Evolutionary conservation across 768 basidiomycete genomes (phyloP).

Genomic region (Zangia roseola): DNA sequence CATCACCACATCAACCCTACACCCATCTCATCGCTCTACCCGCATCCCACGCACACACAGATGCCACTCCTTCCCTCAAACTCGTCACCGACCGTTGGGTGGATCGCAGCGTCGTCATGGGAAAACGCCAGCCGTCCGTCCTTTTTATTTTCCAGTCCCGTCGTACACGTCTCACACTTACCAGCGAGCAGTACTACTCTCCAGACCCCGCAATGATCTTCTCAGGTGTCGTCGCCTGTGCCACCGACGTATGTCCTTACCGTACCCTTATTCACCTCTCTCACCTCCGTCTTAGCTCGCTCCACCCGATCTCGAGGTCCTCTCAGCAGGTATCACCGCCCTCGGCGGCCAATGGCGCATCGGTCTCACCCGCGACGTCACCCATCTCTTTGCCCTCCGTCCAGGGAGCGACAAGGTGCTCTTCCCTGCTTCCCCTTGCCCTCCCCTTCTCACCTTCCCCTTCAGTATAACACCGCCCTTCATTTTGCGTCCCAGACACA

Average conservation of each 20-base stretch:
- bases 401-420: conserved; percentile 44
- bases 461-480: conserved; percentile 45
- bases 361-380: conserved; percentile 79
- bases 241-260: conserved; percentile 53
- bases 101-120: conserved; percentile 59
- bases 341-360: conserved; percentile 82
- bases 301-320: conserved; percentile 63
- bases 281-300: conserved; percentile 44
- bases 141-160: conserved; percentile 3
- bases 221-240: conserved; percentile 77
- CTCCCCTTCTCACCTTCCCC: not conserved
- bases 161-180: conserved; percentile 2
- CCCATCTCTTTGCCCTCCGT: conserved; percentile 74
- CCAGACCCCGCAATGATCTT: conserved; percentile 77
- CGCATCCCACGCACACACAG: conserved; percentile 31
- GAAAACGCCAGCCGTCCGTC: conserved; percentile 57
- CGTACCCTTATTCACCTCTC: not conserved
- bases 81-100: conserved; percentile 60
- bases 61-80: too few relatives aligned
- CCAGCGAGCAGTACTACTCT: conserved; percentile 63
- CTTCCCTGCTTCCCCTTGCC: not conserved
- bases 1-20: conserved; percentile 46
- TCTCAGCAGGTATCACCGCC: conserved; percentile 67
- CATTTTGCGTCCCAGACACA: conserved; percentile 57
- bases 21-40: conserved; percentile 50